Evolutionary conservation across 108 stramenopile genomes (phyloP).

Genomic region (Nannochloropsis salina): DNA sequence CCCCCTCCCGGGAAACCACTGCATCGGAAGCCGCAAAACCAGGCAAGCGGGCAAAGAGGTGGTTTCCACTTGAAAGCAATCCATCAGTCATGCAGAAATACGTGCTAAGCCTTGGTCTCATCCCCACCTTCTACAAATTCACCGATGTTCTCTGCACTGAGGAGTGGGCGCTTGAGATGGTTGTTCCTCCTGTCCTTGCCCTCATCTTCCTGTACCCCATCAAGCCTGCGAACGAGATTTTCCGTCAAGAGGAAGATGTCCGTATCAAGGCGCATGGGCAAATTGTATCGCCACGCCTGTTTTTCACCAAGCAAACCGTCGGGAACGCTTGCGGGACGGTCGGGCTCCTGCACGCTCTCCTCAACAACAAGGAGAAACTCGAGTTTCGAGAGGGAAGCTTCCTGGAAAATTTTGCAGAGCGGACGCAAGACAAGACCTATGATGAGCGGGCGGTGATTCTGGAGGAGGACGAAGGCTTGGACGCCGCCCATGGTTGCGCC

Average conservation of each 20-base stretch:
- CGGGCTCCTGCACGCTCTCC: slow-evolving; percentile 20
- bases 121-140: slow-evolving; percentile 31
- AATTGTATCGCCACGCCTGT: slow-evolving; percentile 34
- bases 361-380: slow-evolving; percentile 13
- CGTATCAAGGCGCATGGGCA: slow-evolving; percentile 42
- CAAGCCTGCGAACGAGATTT: slow-evolving; percentile 43
- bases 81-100: slow-evolving; percentile 35
- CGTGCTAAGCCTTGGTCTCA: slow-evolving; percentile 22
- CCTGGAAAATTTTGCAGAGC: slow-evolving; percentile 46
- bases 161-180: slow-evolving; percentile 59
- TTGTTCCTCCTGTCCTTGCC: slow-evolving; percentile 52
- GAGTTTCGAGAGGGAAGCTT: slow-evolving; percentile 36
- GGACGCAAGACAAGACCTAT: slow-evolving; percentile 37
- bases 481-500: slow-evolving; percentile 47
- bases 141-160: slow-evolving; percentile 53
- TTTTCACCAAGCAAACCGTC: slow-evolving; percentile 54
- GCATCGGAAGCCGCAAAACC: not conserved
- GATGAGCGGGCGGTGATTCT: slow-evolving; percentile 49
- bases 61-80: slow-evolving; percentile 40
- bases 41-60: not conserved
- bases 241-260: slow-evolving; percentile 40
- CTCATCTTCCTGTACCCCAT: slow-evolving; percentile 56
- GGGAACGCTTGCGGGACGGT: slow-evolving; percentile 58
- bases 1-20: not conserved
- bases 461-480: slow-evolving; percentile 48